Percentiles rank a stretch among this genome's conserved stretches.
phyloP scores from a whole-genome alignment of 2,329 filamentous ascomycete species.

The Penicillium rolfsii region DNA sequence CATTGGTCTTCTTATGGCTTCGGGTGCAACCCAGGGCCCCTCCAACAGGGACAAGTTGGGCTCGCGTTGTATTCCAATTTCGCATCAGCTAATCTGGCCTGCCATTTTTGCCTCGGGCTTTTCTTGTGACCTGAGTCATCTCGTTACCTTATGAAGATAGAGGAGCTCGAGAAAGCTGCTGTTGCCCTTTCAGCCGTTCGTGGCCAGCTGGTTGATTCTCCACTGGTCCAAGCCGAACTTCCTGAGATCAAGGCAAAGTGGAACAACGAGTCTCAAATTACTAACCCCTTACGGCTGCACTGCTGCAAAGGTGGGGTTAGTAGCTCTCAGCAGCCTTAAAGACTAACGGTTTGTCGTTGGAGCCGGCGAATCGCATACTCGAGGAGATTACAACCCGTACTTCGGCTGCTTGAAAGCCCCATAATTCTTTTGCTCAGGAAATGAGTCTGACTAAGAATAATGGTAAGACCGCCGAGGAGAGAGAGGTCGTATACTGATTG shows the following conservation, averaged over 20 bases:
- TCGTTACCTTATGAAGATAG: slow-evolving; percentile 4
- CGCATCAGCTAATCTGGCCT: slow-evolving; percentile 1
- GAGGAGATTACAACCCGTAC: too few relatives aligned
- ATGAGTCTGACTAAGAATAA: too few relatives aligned
- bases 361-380: too few relatives aligned
- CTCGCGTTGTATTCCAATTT: too few relatives aligned
- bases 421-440: too few relatives aligned
- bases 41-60: not conserved
- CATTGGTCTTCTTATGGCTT: not conserved
- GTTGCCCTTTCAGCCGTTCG: not conserved
- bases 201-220: not conserved
- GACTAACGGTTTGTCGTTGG: too few relatives aligned
- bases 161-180: not conserved
- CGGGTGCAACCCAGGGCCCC: not conserved
- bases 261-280: not conserved
- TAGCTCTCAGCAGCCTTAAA: not conserved
- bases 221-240: not conserved
- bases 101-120: slow-evolving; percentile 3
- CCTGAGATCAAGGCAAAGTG: not conserved
- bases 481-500: too few relatives aligned
- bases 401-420: too few relatives aligned
- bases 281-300: not conserved
- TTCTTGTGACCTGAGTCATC: slow-evolving; percentile 6
- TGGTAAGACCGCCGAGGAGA: too few relatives aligned
- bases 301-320: not conserved